A percentile compares a stretch with the other conserved stretches of the same genome.
Conservation (phyloP, 768 basidiomycete species). For the Lactarius deliciosus region DNA sequence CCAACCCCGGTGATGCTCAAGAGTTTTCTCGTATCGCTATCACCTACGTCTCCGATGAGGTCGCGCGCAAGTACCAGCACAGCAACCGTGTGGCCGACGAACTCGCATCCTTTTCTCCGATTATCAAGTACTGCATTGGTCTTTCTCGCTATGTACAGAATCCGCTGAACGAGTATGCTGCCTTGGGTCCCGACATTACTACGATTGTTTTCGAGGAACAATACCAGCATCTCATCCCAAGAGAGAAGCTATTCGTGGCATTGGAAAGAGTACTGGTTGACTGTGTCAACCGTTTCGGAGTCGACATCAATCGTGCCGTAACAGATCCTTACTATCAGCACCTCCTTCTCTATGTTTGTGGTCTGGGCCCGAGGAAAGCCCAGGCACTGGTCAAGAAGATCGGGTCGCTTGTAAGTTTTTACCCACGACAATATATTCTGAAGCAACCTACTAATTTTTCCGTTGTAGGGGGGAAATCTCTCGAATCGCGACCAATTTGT, state of each 20-base stretch:
- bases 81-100: slow-evolving; percentile 83
- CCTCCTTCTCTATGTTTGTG: slow-evolving; percentile 86
- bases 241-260: slow-evolving; percentile 75
- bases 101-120: slow-evolving; percentile 71
- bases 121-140: slow-evolving; percentile 90
- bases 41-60: slow-evolving; percentile 84
- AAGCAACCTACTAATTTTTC: slow-evolving; percentile 15
- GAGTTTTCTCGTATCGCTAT: slow-evolving; percentile 60
- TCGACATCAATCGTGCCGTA: slow-evolving; percentile 93
- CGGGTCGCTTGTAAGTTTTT: slow-evolving; percentile 58
- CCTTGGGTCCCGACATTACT: slow-evolving; percentile 79
- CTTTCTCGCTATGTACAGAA: slow-evolving; percentile 91
- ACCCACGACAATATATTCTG: background rate
- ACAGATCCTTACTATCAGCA: slow-evolving; percentile 86
- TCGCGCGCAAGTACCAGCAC: slow-evolving; percentile 92
- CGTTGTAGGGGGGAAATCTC: slow-evolving; percentile 75
- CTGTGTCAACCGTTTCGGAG: slow-evolving; percentile 87
- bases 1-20: slow-evolving; percentile 33
- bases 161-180: slow-evolving; percentile 92
- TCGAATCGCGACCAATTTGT: slow-evolving; percentile 88
- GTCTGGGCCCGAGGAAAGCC: slow-evolving; percentile 93
- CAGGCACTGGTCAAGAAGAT: slow-evolving; percentile 82
- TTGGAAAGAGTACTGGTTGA: slow-evolving; percentile 90
- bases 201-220: slow-evolving; percentile 84
- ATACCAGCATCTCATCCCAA: slow-evolving; percentile 81